A percentile compares a stretch with the other conserved stretches of the same genome.
These are phyloP conservation scores for Podospora tetraspora DNA, from an alignment of 495 filamentous ascomycete genomes.

Conservation along the genomic window DNA sequence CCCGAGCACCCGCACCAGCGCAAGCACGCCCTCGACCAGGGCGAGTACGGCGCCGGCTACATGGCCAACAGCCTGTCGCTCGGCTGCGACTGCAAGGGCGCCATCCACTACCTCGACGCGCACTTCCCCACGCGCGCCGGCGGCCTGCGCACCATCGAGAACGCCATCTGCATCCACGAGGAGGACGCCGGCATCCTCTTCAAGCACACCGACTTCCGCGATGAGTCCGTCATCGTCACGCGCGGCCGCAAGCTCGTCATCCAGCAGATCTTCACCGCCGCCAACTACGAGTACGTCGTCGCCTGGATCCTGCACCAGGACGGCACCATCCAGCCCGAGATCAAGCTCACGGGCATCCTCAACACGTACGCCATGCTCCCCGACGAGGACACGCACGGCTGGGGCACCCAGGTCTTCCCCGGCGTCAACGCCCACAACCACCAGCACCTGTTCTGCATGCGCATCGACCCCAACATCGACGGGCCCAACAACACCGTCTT, in stretches of 20 bases:
- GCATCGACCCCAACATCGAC: slow-evolving; percentile 85
- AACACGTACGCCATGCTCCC: slow-evolving; percentile 86
- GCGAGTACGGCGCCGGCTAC: slow-evolving; percentile 91
- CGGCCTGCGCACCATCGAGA: slow-evolving; percentile 73
- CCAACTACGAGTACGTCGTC: slow-evolving; percentile 94
- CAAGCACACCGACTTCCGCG: slow-evolving; percentile 95
- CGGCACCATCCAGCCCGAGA: slow-evolving; percentile 87
- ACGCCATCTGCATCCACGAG: slow-evolving; percentile 96
- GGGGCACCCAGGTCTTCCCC: slow-evolving; percentile 80
- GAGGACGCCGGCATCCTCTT: slow-evolving; percentile 91
- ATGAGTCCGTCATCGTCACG: slow-evolving; percentile 80
- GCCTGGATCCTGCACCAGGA: slow-evolving; percentile 95
- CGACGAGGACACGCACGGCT: slow-evolving; percentile 79
- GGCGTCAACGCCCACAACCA: slow-evolving; percentile 68
- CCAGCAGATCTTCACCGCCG: slow-evolving; percentile 91
- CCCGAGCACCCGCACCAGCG: slow-evolving; percentile 88
- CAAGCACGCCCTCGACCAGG: slow-evolving; percentile 92
- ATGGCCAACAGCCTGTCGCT: slow-evolving; percentile 90
- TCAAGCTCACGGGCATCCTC: slow-evolving; percentile 91
- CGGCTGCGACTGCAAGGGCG: slow-evolving; percentile 93
- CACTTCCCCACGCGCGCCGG: slow-evolving; percentile 80
- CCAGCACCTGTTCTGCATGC: slow-evolving; percentile 92
- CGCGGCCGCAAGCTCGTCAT: slow-evolving; percentile 83
- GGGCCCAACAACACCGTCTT: slow-evolving; percentile 82
- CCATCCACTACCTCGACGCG: slow-evolving; percentile 84